Percentiles rank a stretch among this genome's conserved stretches.
These are phyloP conservation scores for Pyrus hybrid DNA, from an alignment of 331 rosid genomes.

Conservation along the genomic window DNA sequence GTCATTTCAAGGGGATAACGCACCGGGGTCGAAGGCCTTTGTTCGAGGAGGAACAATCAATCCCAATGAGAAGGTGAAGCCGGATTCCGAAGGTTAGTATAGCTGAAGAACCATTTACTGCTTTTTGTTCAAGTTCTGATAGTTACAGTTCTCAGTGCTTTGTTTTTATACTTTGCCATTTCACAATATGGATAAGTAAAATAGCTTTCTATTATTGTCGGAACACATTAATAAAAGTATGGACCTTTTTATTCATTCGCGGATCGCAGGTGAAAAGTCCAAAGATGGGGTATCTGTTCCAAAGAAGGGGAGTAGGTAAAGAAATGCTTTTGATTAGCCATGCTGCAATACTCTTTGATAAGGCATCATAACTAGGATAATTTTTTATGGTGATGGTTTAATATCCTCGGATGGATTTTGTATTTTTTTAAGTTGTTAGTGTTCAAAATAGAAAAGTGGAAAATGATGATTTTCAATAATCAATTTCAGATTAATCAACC, in stretches of 20 bases:
- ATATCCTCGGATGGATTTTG: constrained; percentile 28
- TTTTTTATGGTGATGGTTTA: constrained; percentile 18
- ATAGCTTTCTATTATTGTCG: constrained; percentile 53
- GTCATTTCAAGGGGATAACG: constrained; percentile 89
- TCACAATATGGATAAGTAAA: constrained; percentile 48
- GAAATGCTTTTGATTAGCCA: constrained; percentile 91
- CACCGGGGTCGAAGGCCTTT: constrained; percentile 90
- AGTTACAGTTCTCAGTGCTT: constrained; percentile 18
- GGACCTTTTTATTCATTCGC: constrained; percentile 98
- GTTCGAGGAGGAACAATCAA: constrained; percentile 94
- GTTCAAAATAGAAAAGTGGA: not conserved
- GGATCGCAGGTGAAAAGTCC: constrained; percentile 99
- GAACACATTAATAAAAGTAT: constrained; percentile 83
- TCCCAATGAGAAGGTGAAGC: constrained; percentile 68
- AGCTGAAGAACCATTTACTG: constrained; percentile 9
- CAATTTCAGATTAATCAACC: not conserved
- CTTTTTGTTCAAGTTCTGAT: constrained; percentile 12
- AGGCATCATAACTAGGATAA: constrained; percentile 40
- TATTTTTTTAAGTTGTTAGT: constrained; percentile 20
- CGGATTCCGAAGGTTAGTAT: constrained; percentile 69
- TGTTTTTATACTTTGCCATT: constrained; percentile 26
- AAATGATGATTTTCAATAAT: not conserved
- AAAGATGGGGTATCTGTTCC: constrained; percentile 99
- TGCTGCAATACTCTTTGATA: constrained; percentile 56
- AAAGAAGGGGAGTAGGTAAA: constrained; percentile 99